Conservation (phyloP, 1,284 basidiomycete species). For the Ustilago vetiveriae region DNA sequence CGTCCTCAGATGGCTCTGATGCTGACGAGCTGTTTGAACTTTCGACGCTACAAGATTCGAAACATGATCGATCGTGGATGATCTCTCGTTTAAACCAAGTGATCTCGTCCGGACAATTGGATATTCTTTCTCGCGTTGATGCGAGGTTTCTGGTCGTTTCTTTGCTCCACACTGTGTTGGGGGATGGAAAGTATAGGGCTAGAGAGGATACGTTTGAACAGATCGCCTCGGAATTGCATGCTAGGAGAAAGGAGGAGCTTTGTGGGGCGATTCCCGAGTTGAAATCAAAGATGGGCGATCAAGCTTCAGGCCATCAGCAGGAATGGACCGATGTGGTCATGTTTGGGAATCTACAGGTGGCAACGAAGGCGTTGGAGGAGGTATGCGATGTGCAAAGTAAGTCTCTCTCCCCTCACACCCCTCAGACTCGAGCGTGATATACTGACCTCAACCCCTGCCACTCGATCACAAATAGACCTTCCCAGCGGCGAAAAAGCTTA, state of each 20-base stretch:
- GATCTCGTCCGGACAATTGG: constrained; percentile 24
- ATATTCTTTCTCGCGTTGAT: constrained; percentile 24
- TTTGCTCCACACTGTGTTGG: constrained; percentile 10
- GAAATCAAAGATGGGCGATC: neutral
- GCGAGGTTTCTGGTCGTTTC: constrained; percentile 25
- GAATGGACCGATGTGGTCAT: constrained; percentile 39
- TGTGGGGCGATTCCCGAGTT: neutral
- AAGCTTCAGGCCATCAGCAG: constrained; percentile 5
- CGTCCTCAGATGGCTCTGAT: neutral
- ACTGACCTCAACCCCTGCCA: neutral
- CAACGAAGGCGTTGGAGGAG: constrained; percentile 13
- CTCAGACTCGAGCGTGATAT: neutral
- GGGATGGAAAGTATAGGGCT: constrained; percentile 21
- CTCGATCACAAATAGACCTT: constrained; percentile 10
- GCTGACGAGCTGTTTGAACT: constrained; percentile 19
- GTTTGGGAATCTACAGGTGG: constrained; percentile 15
- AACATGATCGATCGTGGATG: constrained; percentile 40
- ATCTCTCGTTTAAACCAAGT: constrained; percentile 23
- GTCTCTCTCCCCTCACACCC: neutral
- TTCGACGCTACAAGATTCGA: constrained; percentile 18
- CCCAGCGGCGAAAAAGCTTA: constrained; percentile 34
- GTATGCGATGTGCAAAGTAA: constrained; percentile 38
- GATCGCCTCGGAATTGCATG: constrained; percentile 9
- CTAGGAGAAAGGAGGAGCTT: constrained; percentile 11
- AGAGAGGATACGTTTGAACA: constrained; percentile 40